Evolutionary conservation across 1,284 basidiomycete genomes (phyloP), one percentile per base, ranked within the genome.

Genomic region (Melanopsichium pennsylvanicum): DNA sequence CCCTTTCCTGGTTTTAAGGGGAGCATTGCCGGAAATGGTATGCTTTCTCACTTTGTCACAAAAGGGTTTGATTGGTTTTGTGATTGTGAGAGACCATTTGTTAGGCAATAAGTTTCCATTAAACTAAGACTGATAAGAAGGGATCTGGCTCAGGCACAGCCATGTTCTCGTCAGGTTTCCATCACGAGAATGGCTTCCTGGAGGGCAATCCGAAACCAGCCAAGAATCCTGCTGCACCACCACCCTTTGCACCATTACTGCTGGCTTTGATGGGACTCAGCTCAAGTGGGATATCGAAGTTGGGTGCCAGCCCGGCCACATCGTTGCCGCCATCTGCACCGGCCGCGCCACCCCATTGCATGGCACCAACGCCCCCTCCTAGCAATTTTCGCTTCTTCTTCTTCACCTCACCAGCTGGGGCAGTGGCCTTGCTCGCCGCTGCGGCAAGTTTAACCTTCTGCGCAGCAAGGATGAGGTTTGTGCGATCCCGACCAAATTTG

Each of bases 381-480:
- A 68, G 32, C 40, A 68, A 33, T 43, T 68, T 68, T 29, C 64
- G 52, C 29, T 68, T 67, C 44, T 67, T 68, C 49, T 68, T 68
- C 63, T 56, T 58, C 26, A 34, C 42, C 31, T 45, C 27, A 8
- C 43, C 50, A 34, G 39, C 22, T 23, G 16, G 10, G 8, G 25
- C 33, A 4, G 19, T 25, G 7, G 15, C 19, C 25, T 49, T 37
- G 26, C 25, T 22, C 19, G 37, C n/a, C 40, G 27, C 27, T 29
- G 49, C 54, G 10, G 40, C 18, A 16, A 19, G 13, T 18, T 38
- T 50, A 12, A 25, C 8, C 18, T 35, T 40, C 16, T 15, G 2
- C 12, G 39, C 22, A 2, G 37, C 25, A 10, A 44, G 40, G 0
- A 32, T 46, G 15, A 51, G 21, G 19, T 68, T 68, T 27, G 64